Percentiles rank a stretch among this genome's conserved stretches.
phyloP scores from a whole-genome alignment of 306 rosid genomes.

The Glycine latifolia region DNA sequence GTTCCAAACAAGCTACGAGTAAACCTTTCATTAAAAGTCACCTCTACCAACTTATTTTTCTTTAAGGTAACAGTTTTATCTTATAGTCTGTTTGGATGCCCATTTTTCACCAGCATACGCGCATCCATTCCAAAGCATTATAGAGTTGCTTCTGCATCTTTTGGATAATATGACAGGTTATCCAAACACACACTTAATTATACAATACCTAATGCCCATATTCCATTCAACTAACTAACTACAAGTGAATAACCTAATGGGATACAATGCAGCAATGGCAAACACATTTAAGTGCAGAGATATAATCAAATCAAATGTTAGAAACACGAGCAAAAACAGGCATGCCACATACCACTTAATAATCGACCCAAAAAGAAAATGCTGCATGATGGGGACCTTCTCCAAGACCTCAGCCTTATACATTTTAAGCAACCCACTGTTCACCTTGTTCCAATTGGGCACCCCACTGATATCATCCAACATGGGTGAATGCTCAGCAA shows the following conservation, averaged over 20 bases:
- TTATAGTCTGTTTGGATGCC: background rate
- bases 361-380: slow-evolving; percentile 91
- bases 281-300: background rate
- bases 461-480: slow-evolving; percentile 98
- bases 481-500: slow-evolving; percentile 97
- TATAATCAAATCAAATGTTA: background rate
- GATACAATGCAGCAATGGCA: background rate
- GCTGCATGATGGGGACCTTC: slow-evolving; percentile 99
- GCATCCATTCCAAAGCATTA: background rate
- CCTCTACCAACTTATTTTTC: background rate
- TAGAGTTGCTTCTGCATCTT: background rate
- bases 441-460: slow-evolving; percentile 92
- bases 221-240: background rate
- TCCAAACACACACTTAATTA: background rate
- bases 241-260: slow-evolving; percentile 16
- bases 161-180: background rate
- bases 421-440: slow-evolving; percentile 95
- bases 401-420: slow-evolving; percentile 95
- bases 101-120: background rate
- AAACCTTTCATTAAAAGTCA: background rate
- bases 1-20: background rate
- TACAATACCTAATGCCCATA: background rate
- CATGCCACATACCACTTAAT: slow-evolving; percentile 67
- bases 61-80: background rate
- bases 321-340: background rate